Evolutionary conservation across 2,329 filamentous ascomycete species (phyloP), one percentile per base, ranked within the genome.

Genomic region (Aspergillus latus): DNA sequence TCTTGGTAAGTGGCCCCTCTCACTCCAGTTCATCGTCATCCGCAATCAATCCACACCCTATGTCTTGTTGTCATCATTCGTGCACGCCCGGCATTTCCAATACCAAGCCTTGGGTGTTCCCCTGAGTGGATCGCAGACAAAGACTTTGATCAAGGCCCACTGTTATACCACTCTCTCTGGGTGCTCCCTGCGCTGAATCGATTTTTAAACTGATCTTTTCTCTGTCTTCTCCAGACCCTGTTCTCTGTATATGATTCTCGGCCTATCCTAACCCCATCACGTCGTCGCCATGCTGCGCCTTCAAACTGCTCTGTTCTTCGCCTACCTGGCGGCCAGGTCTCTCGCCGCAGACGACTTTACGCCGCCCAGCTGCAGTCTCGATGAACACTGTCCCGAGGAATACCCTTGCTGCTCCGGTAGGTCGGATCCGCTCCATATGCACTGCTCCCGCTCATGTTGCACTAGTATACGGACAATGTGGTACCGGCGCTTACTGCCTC

Each of bases 401-500:
- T 76, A 83, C n/a, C 89, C 88, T 30, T 92, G 89, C 78, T 92
- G 89, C 73, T 91, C 88, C 57, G 87, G 89, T 92, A 80, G 79
- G 88, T 29, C 26, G 29, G 13, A 8, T 15, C 9, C n/a, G 16
- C 8, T 9, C 2, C n/a, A 42, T 42, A 39, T 39, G 10, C 15
- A 21, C 16, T 13, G 26, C 52, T 28, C 37, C 30, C 43, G 53
- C 26, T 46, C 45, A 52, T 54, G 42, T 65, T 49, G 68, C 30
- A 43, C 26, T 39, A 96, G 91, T 94, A 76, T 97, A 97, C 75
- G 90, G 90, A 66, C 82, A 93, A 74, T 97, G 94, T 69, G 94
- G 93, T 78, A 86, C 92, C 54, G 94, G 94, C 68, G 94, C 92
- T 54, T 97, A 89, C 82, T 99, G 94, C 70, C 84, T 99, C 16